phyloP scores from a whole-genome alignment of 208 protist species.

The Herpetomonas muscarum region DNA sequence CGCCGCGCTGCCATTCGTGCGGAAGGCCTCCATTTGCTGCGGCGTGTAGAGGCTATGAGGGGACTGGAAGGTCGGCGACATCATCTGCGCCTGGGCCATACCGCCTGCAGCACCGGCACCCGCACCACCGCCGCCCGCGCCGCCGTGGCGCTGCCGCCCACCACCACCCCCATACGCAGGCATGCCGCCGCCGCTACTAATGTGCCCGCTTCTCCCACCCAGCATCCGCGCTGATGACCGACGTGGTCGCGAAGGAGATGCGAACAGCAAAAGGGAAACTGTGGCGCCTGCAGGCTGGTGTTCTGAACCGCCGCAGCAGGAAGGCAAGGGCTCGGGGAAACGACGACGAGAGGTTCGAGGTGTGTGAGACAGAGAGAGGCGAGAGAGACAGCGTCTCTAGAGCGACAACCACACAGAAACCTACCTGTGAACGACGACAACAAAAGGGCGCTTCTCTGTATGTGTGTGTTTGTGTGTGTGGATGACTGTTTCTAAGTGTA shows the following conservation, averaged over 20 bases:
- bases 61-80: slow-evolving; percentile 43
- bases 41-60: slow-evolving; percentile 62
- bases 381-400: too few species aligned
- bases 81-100: slow-evolving; percentile 26
- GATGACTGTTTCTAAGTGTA: background rate
- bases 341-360: too few species aligned
- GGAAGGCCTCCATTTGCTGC: slow-evolving; percentile 63
- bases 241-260: too few species aligned
- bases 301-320: too few species aligned
- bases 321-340: too few species aligned
- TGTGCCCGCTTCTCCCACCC: slow-evolving; percentile 5
- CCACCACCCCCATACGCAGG: slow-evolving; percentile 6
- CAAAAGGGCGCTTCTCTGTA: background rate
- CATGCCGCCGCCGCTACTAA: slow-evolving; percentile 16
- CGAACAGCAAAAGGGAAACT: too few species aligned
- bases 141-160: slow-evolving; percentile 5
- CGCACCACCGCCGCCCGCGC: slow-evolving; percentile 3
- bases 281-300: too few species aligned
- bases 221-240: slow-evolving; percentile 1
- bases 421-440: too few species aligned
- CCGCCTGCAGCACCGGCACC: slow-evolving; percentile 4
- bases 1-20: slow-evolving; percentile 42
- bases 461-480: background rate
- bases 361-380: too few species aligned
- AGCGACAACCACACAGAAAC: too few species aligned